Percentiles rank a stretch among this genome's conserved stretches.
These are phyloP conservation scores for Solanum virginianum DNA, from an alignment of 257 asterid species.

Conservation along the genomic window DNA sequence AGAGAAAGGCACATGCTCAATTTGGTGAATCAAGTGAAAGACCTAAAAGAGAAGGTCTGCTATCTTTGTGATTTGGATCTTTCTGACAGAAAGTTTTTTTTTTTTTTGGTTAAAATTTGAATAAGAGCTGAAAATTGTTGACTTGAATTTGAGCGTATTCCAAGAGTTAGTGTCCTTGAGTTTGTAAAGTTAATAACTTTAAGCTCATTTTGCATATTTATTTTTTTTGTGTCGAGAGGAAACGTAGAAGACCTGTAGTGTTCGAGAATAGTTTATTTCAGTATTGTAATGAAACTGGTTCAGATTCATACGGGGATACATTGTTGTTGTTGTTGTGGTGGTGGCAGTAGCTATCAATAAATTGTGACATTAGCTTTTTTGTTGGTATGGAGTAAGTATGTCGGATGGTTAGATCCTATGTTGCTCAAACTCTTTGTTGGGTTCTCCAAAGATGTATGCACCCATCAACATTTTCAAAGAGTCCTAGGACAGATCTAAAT, in stretches of 20 bases:
- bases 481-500: neutral
- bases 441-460: neutral
- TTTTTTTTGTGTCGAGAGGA: neutral
- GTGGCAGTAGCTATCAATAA: neutral
- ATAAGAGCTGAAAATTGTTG: neutral
- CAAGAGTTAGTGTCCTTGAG: neutral
- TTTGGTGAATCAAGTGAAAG: constrained; percentile 17
- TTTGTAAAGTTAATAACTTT: neutral
- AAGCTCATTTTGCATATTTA: neutral
- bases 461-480: neutral
- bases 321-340: neutral
- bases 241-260: neutral
- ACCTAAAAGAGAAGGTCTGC: constrained; percentile 10
- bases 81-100: neutral
- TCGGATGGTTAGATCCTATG: neutral
- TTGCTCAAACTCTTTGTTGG: neutral
- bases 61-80: neutral
- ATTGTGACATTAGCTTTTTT: neutral
- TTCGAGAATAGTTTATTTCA: neutral
- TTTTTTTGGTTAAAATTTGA: neutral
- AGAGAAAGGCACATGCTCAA: constrained; percentile 31
- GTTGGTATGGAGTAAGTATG: neutral
- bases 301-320: neutral
- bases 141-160: neutral
- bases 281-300: neutral